phyloP scores from a whole-genome alignment of 331 rosid genomes.

The Pyrus hybrid region DNA sequence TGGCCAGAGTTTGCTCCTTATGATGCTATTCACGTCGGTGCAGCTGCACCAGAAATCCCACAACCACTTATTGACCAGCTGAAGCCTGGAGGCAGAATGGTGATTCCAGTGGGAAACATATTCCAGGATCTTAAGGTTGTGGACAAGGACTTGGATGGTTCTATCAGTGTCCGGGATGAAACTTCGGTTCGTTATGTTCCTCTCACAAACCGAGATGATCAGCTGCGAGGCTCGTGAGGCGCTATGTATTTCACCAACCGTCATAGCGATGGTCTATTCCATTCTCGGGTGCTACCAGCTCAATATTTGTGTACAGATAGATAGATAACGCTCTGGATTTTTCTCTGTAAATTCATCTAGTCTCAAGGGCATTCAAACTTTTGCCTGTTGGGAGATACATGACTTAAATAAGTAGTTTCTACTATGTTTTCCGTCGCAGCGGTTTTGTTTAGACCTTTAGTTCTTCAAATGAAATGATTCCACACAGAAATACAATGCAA shows the following conservation, averaged over 20 bases:
- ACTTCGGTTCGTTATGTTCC: constrained; percentile 92
- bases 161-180: constrained; percentile 54
- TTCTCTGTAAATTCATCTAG: no score
- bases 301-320: neutral
- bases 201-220: constrained; percentile 86
- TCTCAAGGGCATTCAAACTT: no score
- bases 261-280: neutral
- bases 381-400: neutral
- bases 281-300: no score
- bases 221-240: constrained; percentile 42
- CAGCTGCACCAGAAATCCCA: constrained; percentile 88
- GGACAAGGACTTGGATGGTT: constrained; percentile 74
- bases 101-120: constrained; percentile 84
- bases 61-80: constrained; percentile 74
- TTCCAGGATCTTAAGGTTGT: constrained; percentile 81
- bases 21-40: constrained; percentile 96
- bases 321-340: no score
- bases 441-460: neutral
- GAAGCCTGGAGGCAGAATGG: constrained; percentile 97
- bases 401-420: neutral
- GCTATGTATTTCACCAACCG: neutral
- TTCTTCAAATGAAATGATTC: neutral
- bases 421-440: neutral
- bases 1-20: constrained; percentile 86
- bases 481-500: neutral